Percentiles rank a stretch among this genome's conserved stretches.
phyloP scores from a whole-genome alignment of 805 yeast genomes.

The Metschnikowia lochheadii region DNA sequence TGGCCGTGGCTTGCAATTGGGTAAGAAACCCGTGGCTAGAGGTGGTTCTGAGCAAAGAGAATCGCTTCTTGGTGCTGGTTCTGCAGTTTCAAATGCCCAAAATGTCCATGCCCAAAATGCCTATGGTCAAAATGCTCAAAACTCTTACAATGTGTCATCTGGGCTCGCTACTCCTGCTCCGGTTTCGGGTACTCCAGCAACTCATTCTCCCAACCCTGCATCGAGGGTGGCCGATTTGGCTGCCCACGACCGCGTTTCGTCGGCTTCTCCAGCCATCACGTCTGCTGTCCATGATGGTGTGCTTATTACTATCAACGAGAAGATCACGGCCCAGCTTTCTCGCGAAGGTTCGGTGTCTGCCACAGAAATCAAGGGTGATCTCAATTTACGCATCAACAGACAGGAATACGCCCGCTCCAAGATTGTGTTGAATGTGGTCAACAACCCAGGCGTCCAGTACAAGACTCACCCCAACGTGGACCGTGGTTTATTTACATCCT shows the following conservation, averaged over 20 bases:
- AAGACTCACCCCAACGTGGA: conserved; percentile 98
- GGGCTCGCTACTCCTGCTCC: not conserved
- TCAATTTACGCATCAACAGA: conserved; percentile 82
- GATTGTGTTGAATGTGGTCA: conserved; percentile 49
- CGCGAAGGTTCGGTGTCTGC: conserved; percentile 74
- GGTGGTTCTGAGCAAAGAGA: conserved; percentile 22
- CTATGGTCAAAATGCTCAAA: too few relatives aligned
- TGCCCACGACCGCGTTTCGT: not conserved
- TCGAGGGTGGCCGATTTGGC: not conserved
- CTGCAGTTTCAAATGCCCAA: not conserved
- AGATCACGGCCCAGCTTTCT: conserved; percentile 67
- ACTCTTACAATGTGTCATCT: too few relatives aligned
- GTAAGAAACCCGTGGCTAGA: conserved; percentile 45
- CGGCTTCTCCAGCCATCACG: conserved; percentile 5
- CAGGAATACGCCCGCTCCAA: conserved; percentile 64
- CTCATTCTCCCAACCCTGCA: not conserved
- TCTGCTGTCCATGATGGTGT: conserved; percentile 64
- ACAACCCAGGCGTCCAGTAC: conserved; percentile 57
- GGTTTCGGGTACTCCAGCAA: not conserved
- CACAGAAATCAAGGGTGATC: conserved; percentile 84
- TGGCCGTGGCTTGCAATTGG: conserved; percentile 77
- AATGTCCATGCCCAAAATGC: too few relatives aligned
- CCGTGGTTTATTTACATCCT: conserved; percentile 57
- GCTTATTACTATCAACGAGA: conserved; percentile 71
- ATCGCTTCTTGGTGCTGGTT: conserved; percentile 22